Evolutionary conservation across 1,284 basidiomycete species (phyloP), one percentile per base, ranked within the genome.

Genomic region (Tilletia setariae): DNA sequence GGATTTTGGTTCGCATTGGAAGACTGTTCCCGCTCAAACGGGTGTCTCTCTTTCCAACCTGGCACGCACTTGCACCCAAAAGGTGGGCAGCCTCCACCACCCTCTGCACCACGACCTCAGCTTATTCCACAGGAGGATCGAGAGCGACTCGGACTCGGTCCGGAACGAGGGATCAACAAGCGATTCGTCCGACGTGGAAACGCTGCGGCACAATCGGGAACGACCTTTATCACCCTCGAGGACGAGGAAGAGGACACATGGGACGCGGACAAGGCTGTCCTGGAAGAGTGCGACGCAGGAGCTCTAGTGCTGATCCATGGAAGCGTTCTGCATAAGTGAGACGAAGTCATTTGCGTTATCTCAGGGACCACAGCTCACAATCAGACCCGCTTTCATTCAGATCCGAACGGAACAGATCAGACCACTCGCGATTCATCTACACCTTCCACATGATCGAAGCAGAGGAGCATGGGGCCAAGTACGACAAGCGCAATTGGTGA

Each of bases 1-100:
- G 95, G 95, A 0, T 92, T 94, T 80, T 98, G 95, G 95, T 91
- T 97, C 68, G 92, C 94, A 6, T 85, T 98, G 23, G 94, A 98
- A 81, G 87, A 88, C 65, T 79, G 78, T 59, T 76, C 78, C 13
- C 25, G 40, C 13, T 35, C 25, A 9, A 80, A 80, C 53, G 79
- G 79, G 0, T 78, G 76, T 56, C 66, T 80, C 21, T 65, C 56
- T 40, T 80, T 80, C 67, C 43, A 77, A 0, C 69, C 75, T 2
- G 76, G 78, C 8, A 73, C 72, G 15, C 79, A 80, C 56, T 70
- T 77, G 0, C 74, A 67, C 42, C 65, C 67, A 2, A 19, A 3
- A 2, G 35, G 11, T 40, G 35, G 6, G 35, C 6, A 40, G 35
- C 8, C 62, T 42, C 2, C 35, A 1, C 21, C 35, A 28, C 11